Evolutionary conservation across 805 yeast species (phyloP).

Genomic region (Metschnikowia cubensis): DNA sequence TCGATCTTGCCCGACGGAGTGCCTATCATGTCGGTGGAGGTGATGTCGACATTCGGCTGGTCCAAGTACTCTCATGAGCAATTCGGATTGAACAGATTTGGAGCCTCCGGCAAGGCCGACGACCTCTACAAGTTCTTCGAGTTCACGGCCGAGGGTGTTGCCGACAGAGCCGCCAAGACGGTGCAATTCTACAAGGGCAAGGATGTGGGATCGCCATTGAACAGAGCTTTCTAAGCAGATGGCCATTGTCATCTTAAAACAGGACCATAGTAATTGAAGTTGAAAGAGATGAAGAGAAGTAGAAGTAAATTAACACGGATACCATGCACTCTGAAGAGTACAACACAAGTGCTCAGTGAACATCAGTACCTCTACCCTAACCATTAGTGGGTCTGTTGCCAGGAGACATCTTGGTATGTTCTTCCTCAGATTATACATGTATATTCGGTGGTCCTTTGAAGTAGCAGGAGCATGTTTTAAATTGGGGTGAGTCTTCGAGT

Average conservation of each 20-base stretch:
- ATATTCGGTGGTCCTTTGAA: no score
- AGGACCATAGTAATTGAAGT: no score
- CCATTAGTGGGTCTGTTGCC: no score
- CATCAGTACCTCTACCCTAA: no score
- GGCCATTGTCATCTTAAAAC: background rate
- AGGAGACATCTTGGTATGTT: no score
- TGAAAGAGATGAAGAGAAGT: no score
- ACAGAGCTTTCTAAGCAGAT: conserved; percentile 59
- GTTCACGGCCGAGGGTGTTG: conserved; percentile 91
- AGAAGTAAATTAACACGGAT: no score
- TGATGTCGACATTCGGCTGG: conserved; percentile 89
- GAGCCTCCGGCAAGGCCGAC: conserved; percentile 89
- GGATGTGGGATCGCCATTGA: conserved; percentile 68
- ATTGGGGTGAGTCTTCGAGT: no score
- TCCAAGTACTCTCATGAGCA: conserved; percentile 92
- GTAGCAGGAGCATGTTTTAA: no score
- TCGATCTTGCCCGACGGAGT: conserved; percentile 92
- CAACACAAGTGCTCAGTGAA: no score
- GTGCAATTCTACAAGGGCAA: conserved; percentile 79
- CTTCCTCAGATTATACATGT: no score
- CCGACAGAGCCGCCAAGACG: conserved; percentile 77
- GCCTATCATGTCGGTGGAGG: conserved; percentile 93
- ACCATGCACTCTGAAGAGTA: no score
- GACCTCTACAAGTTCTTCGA: conserved; percentile 81
- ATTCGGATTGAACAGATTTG: conserved; percentile 92